phyloP scores from a whole-genome alignment of 2,329 filamentous ascomycete species.

The Colletotrichum echinochloae region DNA sequence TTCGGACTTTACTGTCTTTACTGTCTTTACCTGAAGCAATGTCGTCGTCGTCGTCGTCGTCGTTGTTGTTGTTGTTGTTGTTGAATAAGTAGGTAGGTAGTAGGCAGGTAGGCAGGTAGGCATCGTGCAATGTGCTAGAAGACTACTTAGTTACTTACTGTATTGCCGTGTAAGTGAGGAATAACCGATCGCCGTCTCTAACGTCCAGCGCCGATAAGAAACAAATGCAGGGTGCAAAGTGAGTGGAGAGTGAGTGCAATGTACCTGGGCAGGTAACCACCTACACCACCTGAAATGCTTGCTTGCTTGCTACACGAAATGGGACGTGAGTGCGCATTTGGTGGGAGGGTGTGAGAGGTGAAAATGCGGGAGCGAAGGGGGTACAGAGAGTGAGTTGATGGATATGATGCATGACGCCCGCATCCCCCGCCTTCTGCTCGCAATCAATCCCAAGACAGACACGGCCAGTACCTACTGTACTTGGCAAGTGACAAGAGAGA shows the following conservation, averaged over 20 bases:
- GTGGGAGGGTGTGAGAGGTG: slow-evolving; percentile 1
- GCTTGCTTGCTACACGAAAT: not conserved
- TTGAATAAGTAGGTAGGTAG: too few species aligned
- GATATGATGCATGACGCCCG: slow-evolving; percentile 33
- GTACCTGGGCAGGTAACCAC: too few species aligned
- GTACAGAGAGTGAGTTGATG: slow-evolving; percentile 7
- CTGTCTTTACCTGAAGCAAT: not conserved
- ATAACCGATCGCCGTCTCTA: not conserved
- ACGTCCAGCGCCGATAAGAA: not conserved
- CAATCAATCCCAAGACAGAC: not conserved
- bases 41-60: too few species aligned
- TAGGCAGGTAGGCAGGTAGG: not conserved
- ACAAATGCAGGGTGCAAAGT: not conserved
- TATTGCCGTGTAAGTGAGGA: not conserved
- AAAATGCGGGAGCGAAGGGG: not conserved
- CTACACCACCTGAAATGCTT: not conserved
- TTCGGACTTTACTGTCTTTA: too few species aligned
- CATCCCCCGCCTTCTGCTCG: slow-evolving; percentile 8
- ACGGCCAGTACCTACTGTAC: not conserved
- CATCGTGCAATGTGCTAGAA: too few species aligned
- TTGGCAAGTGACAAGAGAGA: not conserved
- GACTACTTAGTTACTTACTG: too few species aligned
- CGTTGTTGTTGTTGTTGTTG: too few species aligned
- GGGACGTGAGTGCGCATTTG: not conserved
- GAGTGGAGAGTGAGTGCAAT: not conserved